These are phyloP conservation scores for Macaranga tanarius DNA, from an alignment of 441 rosid genomes.

Conservation along the genomic window DNA sequence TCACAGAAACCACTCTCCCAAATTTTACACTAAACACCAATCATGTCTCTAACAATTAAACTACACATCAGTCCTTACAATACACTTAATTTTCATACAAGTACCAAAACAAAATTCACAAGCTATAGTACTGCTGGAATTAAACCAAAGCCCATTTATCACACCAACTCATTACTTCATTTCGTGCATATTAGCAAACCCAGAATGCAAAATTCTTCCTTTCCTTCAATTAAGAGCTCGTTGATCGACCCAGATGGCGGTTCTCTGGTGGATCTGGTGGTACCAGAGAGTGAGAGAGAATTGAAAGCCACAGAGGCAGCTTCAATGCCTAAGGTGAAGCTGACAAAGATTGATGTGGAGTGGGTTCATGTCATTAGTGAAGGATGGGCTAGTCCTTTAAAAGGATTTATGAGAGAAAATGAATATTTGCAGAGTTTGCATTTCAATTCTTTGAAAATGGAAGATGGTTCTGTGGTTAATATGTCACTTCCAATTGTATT, in stretches of 20 bases:
- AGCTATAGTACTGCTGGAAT: constrained; percentile 19
- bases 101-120: constrained; percentile 18
- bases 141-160: constrained; percentile 38
- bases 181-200: constrained; percentile 22
- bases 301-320: constrained; percentile 57
- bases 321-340: constrained; percentile 57
- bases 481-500: constrained; percentile 97
- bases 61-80: constrained; percentile 32
- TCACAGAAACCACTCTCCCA: not conserved
- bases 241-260: constrained; percentile 97
- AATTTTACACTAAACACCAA: not conserved
- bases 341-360: constrained; percentile 75
- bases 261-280: constrained; percentile 57
- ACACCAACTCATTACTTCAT: constrained; percentile 33
- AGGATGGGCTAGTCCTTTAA: constrained; percentile 95
- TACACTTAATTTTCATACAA: constrained; percentile 16
- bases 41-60: constrained; percentile 58
- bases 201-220: constrained; percentile 31
- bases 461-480: constrained; percentile 59
- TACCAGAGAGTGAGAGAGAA: constrained; percentile 54
- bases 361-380: constrained; percentile 96
- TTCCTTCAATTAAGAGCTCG: constrained; percentile 54
- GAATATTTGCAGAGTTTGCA: constrained; percentile 89
- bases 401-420: constrained; percentile 90
- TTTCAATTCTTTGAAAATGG: constrained; percentile 63